phyloP scores from a whole-genome alignment of 176 grass and related monocot species.

The Oryza nivara region DNA sequence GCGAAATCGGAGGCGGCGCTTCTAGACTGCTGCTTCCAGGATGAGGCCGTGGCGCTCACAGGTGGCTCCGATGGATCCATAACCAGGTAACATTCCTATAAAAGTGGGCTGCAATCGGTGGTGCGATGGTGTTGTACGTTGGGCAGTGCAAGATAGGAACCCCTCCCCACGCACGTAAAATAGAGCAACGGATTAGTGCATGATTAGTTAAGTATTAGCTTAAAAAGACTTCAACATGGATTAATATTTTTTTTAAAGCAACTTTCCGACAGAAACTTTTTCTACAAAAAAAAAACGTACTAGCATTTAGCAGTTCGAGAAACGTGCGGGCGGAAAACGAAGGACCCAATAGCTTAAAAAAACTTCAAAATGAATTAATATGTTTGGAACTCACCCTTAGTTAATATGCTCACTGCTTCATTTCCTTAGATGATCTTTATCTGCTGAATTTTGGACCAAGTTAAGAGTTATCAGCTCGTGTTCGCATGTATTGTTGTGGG shows the following conservation, averaged over 20 bases:
- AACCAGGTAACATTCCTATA: constrained; percentile 45
- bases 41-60: constrained; percentile 50
- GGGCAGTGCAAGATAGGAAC: no score
- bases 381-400: background rate
- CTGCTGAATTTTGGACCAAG: background rate
- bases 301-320: no score
- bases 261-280: no score
- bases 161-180: no score
- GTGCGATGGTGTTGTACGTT: background rate
- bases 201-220: no score
- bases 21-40: constrained; percentile 75
- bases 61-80: constrained; percentile 62
- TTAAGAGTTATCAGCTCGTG: background rate
- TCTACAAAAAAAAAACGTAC: no score
- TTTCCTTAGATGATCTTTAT: background rate
- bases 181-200: no score
- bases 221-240: no score
- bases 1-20: constrained; percentile 42
- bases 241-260: no score
- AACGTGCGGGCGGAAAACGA: no score
- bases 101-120: background rate
- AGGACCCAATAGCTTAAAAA: no score
- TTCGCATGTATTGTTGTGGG: background rate
- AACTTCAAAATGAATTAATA: no score
- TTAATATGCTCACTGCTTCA: background rate